phyloP scores from a whole-genome alignment of 2,329 filamentous ascomycete genomes.

The Ascosphaera acerosa region DNA sequence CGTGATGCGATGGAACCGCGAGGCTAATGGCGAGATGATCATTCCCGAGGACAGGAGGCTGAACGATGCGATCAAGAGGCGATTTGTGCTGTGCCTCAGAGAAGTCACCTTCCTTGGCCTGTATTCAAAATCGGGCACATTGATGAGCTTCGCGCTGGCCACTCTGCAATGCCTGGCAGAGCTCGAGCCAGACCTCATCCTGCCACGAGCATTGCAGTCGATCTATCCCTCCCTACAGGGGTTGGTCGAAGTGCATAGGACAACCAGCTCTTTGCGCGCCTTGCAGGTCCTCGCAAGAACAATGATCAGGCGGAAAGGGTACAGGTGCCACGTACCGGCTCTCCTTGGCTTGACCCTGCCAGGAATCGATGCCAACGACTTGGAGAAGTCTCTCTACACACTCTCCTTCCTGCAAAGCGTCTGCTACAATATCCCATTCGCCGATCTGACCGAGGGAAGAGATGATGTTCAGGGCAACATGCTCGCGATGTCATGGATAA shows the following conservation, averaged over 20 bases:
- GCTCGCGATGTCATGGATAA: slow-evolving; percentile 79
- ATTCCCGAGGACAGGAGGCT: slow-evolving; percentile 57
- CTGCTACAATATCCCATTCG: slow-evolving; percentile 85
- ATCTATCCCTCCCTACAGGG: slow-evolving; percentile 96
- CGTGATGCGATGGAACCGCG: slow-evolving; percentile 90
- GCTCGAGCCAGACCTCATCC: slow-evolving; percentile 69
- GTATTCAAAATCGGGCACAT: slow-evolving; percentile 80
- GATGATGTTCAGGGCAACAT: slow-evolving; percentile 45
- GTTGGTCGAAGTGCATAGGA: slow-evolving; percentile 87
- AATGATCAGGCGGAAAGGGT: slow-evolving; percentile 86
- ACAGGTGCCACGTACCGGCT: slow-evolving; percentile 83
- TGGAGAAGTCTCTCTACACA: slow-evolving; percentile 88
- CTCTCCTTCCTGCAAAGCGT: slow-evolving; percentile 88
- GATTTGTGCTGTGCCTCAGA: slow-evolving; percentile 69
- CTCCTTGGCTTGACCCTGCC: slow-evolving; percentile 78
- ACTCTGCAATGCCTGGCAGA: slow-evolving; percentile 75
- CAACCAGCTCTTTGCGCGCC: slow-evolving; percentile 75
- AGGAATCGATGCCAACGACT: slow-evolving; percentile 89
- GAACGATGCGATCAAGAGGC: slow-evolving; percentile 53
- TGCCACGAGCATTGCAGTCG: slow-evolving; percentile 78
- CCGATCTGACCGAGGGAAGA: slow-evolving; percentile 46
- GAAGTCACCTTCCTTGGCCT: slow-evolving; percentile 97
- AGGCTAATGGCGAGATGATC: slow-evolving; percentile 77
- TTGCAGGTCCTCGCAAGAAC: slow-evolving; percentile 78
- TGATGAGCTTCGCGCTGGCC: slow-evolving; percentile 76